phyloP scores from a whole-genome alignment of 2,329 filamentous ascomycete genomes.

The Clarireedia monteithiana region DNA sequence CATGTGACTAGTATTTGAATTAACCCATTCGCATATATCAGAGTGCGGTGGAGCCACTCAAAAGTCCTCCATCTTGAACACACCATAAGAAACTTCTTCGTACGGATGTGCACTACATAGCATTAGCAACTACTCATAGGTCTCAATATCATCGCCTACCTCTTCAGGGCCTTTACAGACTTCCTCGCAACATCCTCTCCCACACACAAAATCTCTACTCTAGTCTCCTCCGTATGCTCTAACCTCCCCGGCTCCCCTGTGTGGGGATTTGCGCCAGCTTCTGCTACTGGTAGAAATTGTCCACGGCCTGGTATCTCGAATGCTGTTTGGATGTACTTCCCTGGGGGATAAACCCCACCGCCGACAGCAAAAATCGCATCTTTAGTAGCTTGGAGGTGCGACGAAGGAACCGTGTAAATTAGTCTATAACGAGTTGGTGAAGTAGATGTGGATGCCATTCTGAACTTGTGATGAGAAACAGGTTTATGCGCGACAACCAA shows the following conservation, averaged over 20 bases:
- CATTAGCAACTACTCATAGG: neutral
- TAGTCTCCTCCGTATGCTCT: slow-evolving; percentile 51
- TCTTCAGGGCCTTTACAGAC: slow-evolving; percentile 56
- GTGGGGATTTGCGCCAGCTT: slow-evolving; percentile 48
- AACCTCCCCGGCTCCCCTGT: slow-evolving; percentile 50
- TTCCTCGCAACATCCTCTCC: slow-evolving; percentile 47
- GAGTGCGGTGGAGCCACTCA: neutral
- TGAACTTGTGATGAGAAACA: neutral
- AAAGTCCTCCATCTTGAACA: slow-evolving; percentile 1
- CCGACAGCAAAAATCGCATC: slow-evolving; percentile 48
- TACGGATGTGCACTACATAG: neutral
- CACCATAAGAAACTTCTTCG: neutral
- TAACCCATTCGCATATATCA: no score
- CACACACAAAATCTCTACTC: slow-evolving; percentile 54
- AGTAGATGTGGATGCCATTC: neutral
- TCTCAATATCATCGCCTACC: slow-evolving; percentile 36
- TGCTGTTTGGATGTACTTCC: slow-evolving; percentile 47
- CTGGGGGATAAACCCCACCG: slow-evolving; percentile 42
- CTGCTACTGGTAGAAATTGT: slow-evolving; percentile 55
- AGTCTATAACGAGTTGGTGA: slow-evolving; percentile 31
- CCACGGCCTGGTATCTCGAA: slow-evolving; percentile 47
- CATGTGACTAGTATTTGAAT: neutral
- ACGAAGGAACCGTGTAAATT: slow-evolving; percentile 42
- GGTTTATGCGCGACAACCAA: neutral
- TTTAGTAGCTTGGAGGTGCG: slow-evolving; percentile 41